Conservation (phyloP, 805 yeast genomes). For the Sungouiella blattae region DNA sequence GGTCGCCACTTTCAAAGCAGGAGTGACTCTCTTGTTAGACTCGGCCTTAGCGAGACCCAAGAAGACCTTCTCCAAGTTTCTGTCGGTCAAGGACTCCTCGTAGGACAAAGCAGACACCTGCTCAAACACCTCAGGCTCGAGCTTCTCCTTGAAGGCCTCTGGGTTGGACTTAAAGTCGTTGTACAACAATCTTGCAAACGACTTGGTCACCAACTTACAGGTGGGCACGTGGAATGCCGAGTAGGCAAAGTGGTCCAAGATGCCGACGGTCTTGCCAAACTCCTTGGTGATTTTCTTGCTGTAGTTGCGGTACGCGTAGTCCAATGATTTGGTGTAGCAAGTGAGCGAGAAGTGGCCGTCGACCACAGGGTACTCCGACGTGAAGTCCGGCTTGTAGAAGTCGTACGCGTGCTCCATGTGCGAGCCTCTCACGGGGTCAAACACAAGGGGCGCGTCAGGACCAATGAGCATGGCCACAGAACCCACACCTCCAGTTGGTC, state of each 20-base stretch:
- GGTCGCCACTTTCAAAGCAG: conserved; percentile 84
- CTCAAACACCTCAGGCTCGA: conserved; percentile 51
- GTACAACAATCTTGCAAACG: conserved; percentile 87
- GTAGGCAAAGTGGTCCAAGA: conserved; percentile 74
- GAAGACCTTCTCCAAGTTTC: conserved; percentile 79
- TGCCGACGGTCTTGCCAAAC: conserved; percentile 52
- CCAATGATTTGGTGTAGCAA: conserved; percentile 93
- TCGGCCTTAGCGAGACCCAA: conserved; percentile 70
- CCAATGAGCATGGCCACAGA: conserved; percentile 92
- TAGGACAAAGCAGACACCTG: conserved; percentile 55
- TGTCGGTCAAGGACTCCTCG: conserved; percentile 77
- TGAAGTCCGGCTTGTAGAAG: conserved; percentile 96
- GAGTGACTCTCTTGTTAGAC: conserved; percentile 65
- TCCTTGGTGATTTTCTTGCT: conserved; percentile 62
- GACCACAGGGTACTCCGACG: conserved; percentile 93
- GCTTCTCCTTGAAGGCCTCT: conserved; percentile 42
- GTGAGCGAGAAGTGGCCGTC: conserved; percentile 94
- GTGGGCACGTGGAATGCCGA: conserved; percentile 98
- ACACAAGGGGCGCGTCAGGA: conserved; percentile 95
- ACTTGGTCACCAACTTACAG: conserved; percentile 90
- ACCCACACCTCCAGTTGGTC: conserved; percentile 99
- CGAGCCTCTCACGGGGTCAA: conserved; percentile 85
- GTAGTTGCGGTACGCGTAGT: conserved; percentile 78
- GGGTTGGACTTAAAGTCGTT: conserved; percentile 81
- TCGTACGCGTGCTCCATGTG: conserved; percentile 97